Evolutionary conservation across 2,329 filamentous ascomycete genomes (phyloP), one percentile per base, ranked within the genome.

Genomic region (Eutypella sp.): DNA sequence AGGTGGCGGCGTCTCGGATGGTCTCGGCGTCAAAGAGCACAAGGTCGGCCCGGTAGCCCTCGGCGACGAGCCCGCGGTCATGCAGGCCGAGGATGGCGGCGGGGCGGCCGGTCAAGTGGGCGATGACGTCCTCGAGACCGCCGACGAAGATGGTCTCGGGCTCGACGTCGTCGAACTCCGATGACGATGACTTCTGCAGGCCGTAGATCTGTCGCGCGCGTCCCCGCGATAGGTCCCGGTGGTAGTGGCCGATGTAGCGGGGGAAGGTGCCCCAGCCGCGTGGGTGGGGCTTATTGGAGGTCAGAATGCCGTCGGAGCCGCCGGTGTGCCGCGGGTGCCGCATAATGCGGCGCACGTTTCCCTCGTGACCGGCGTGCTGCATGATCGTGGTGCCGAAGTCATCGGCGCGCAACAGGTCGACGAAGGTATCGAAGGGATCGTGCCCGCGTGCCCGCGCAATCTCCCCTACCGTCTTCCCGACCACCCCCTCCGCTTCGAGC

Each of bases 251-350:
- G 19, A 39, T 11, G 36, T 39, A 39, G 11, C 36, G 36, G 19
- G 36, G 36, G 36, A 39, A 39, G 10, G 36, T 39, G 36, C 36
- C 36, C 36, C 36, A 39, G 36, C 36, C 36, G 36, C 36, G 36
- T 13, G 36, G 36, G 20, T 39, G 36, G n/a, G 36, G 36, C 36
- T 24, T 39, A 19, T 19, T 39, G 19, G 36, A 39, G 7, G 36
- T 39, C 36, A 39, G 36, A 20, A 39, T 39, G 36, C 36, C 36
- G 20, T 39, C 36, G 20, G 36, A 39, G 19, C 36, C 36, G 36
- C 36, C 36, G 4, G 36, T 39, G 36, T 39, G 36, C 2, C 19
- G 19, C 18, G 36, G 4, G 36, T 39, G 36, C 8, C 36, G 36
- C 36, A 39, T 39, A 20, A 39, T 39, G 19, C 20, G 19, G 11